Base-by-base conservation (phyloP, 2,329 filamentous ascomycete genomes). In the Diaporthe vaccinii region DNA sequence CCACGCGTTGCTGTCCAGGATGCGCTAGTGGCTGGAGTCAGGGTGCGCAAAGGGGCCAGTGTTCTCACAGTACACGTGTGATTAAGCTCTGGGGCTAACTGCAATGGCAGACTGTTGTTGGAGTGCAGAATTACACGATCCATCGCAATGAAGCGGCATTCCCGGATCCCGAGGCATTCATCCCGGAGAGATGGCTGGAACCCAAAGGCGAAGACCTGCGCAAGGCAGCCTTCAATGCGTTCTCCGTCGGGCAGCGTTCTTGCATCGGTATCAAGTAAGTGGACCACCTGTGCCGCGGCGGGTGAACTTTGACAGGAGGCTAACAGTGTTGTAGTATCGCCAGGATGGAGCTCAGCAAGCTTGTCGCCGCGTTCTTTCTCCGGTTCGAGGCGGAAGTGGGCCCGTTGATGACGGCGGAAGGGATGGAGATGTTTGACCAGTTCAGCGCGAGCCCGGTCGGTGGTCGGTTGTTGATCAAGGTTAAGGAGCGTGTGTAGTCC, bases 321-420 rank as follows among this genome's bases (percentile, higher is more conserved):
- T 67, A 20, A 67, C 31, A 49, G 25, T n/a, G 10, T 9, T 36
- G 14, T 28, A 67, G 62, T 20, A 49, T 67, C 28, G 62, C 31
- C 20, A 67, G 62, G 22, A 67, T 51, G 62, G 44, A 67, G 34
- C 44, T 36, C 28, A 67, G 62, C 31, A 67, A 67, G 31, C 44
- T 67, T 34, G 25, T 28, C 25, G 51, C 62, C 0, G 62, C 44
- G 4, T 36, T 51, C 31, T 67, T 36, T n/a, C 62, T 67, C 31
- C 28, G 44, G 4, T 67, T 67, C 28, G 46, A 51, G 3, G 62
- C 62, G 7, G 41, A 67, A 22, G 49, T 51, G 28, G 61, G 51
- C 14, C 31, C 28, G 9, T 25, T 31, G 0, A 51, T 67, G 62
- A 36, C 28, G 2, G 31, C 34, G 7, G 44, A 67, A 8, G 44